Conservation (phyloP, 2,329 filamentous ascomycete genomes). For the Colletotrichum costaricense region DNA sequence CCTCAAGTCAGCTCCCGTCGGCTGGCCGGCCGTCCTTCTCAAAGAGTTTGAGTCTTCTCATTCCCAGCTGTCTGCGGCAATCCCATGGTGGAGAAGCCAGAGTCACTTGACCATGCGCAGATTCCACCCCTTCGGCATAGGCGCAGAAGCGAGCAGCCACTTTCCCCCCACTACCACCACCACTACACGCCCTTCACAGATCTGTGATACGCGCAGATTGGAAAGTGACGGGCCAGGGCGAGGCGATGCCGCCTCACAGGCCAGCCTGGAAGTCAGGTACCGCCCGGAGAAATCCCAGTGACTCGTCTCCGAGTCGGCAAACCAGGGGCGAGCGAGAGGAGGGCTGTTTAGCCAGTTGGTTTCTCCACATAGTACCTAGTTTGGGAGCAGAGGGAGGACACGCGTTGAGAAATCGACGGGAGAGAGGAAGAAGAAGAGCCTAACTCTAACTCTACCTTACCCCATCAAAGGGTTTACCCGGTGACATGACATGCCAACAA, state of each 20-base stretch:
- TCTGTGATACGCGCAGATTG: neutral
- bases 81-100: neutral
- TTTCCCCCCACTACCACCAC: neutral
- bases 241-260: neutral
- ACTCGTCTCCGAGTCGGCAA: neutral
- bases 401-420: neutral
- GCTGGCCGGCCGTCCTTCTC: neutral
- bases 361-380: neutral
- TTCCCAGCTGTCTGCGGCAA: neutral
- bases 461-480: conserved; percentile 3
- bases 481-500: conserved; percentile 19
- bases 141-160: conserved; percentile 21
- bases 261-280: neutral
- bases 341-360: neutral
- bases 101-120: conserved; percentile 31
- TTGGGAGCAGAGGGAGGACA: neutral
- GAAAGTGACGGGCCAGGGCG: neutral
- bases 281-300: conserved; percentile 4
- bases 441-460: neutral
- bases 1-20: neutral
- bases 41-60: neutral
- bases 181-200: neutral
- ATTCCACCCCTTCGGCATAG: conserved; percentile 1
- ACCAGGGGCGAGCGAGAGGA: neutral
- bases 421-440: neutral